Percentiles rank a stretch among this genome's conserved stretches.
phyloP scores from a whole-genome alignment of 768 basidiomycete species.

The Mycena capillaripes region DNA sequence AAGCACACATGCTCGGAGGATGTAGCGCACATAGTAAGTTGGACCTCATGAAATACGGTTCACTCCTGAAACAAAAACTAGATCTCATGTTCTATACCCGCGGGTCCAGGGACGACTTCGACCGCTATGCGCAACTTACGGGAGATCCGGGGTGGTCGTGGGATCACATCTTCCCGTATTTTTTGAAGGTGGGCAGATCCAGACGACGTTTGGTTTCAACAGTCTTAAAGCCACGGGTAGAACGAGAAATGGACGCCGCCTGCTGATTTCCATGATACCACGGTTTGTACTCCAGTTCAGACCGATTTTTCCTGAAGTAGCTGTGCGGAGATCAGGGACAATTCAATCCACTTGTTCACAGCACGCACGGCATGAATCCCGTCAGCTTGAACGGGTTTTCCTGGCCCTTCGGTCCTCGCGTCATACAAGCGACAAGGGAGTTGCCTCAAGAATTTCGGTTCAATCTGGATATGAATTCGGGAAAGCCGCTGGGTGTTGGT shows the following conservation, averaged over 20 bases:
- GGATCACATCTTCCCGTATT: conserved; percentile 4
- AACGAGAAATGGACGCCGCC: conserved; percentile 1
- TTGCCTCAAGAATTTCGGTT: no score
- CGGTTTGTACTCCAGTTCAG: neutral
- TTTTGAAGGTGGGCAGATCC: neutral
- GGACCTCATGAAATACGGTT: neutral
- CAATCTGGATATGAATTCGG: no score
- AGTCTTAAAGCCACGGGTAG: neutral
- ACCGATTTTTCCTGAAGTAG: neutral
- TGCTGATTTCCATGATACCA: neutral
- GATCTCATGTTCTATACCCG: conserved; percentile 8
- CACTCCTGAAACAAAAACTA: neutral
- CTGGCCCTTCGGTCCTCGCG: no score
- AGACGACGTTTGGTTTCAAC: neutral
- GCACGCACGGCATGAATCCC: no score
- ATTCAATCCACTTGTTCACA: neutral
- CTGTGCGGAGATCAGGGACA: neutral
- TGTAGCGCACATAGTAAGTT: neutral
- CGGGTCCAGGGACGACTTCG: conserved; percentile 2
- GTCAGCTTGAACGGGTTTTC: no score
- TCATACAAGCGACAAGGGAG: no score
- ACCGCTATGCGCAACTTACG: conserved; percentile 4
- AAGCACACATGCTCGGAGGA: conserved; percentile 5
- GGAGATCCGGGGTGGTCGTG: neutral
- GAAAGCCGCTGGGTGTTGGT: no score